These are phyloP conservation scores for Saturnispora bothae DNA, from an alignment of 805 yeast genomes.

Conservation along the genomic window DNA sequence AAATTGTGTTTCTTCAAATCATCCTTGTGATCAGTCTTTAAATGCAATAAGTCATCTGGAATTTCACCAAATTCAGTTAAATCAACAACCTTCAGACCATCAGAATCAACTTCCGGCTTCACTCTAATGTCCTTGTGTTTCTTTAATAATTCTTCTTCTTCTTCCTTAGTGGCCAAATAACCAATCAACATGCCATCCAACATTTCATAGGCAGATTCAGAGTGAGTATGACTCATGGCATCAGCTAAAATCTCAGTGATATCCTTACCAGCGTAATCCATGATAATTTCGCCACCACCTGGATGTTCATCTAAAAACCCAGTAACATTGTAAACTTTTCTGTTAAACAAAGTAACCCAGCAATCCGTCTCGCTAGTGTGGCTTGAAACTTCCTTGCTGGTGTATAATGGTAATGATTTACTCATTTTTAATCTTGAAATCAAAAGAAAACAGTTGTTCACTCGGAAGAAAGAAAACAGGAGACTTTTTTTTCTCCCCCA, in stretches of 20 bases:
- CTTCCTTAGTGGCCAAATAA: conserved; percentile 70
- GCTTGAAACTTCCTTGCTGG: conserved; percentile 39
- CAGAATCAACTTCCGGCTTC: conserved; percentile 16
- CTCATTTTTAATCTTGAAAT: not conserved
- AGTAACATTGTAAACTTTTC: conserved; percentile 81
- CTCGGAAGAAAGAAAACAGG: not conserved
- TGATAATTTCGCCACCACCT: conserved; percentile 49
- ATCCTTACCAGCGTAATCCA: conserved; percentile 51
- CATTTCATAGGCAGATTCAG: conserved; percentile 83
- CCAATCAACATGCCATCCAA: conserved; percentile 77
- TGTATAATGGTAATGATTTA: conserved; percentile 44
- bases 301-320: conserved; percentile 64
- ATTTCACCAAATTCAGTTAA: conserved; percentile 50
- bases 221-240: conserved; percentile 59
- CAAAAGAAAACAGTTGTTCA: not conserved
- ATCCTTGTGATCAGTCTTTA: conserved; percentile 65
- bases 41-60: conserved; percentile 64
- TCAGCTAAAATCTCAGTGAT: conserved; percentile 71
- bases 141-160: conserved; percentile 54
- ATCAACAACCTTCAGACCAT: conserved; percentile 29
- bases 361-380: conserved; percentile 50
- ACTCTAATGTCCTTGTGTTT: conserved; percentile 46
- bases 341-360: conserved; percentile 71
- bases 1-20: conserved; percentile 76
- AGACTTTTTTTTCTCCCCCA: not conserved